Evolutionary conservation across 345 rosid species (phyloP).

Genomic region (Eucalyptus marginata): DNA sequence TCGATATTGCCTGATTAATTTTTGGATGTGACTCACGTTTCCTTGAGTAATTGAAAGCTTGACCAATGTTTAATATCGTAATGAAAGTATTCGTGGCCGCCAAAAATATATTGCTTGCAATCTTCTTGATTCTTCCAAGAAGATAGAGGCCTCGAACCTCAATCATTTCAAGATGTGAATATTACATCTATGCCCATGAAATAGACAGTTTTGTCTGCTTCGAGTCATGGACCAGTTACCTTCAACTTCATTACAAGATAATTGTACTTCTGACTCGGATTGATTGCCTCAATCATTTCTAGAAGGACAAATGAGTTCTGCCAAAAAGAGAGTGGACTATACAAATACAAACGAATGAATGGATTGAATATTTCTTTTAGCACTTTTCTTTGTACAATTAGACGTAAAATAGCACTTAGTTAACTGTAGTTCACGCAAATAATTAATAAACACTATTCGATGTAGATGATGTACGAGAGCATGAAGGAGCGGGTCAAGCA

Average conservation of each 20-base stretch:
- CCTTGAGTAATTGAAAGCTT: neutral
- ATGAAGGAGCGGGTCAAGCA: conserved; percentile 44
- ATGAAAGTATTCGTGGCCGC: neutral
- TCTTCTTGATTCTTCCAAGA: neutral
- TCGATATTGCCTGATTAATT: neutral
- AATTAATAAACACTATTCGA: neutral
- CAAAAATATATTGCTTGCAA: neutral
- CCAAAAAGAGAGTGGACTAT: neutral
- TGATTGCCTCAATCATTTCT: neutral
- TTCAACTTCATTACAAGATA: neutral
- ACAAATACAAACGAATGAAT: neutral
- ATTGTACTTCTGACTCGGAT: neutral
- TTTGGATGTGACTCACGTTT: neutral
- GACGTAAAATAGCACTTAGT: neutral
- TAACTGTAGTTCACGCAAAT: neutral
- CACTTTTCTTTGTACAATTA: neutral
- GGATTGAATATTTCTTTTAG: neutral
- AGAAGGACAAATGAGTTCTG: neutral
- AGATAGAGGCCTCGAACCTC: neutral
- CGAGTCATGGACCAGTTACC: neutral
- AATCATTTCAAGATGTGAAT: neutral
- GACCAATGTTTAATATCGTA: neutral
- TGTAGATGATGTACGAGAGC: conserved; percentile 40
- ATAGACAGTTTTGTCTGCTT: neutral
- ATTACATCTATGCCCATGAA: neutral